Base-by-base conservation (phyloP, 208 protist genomes). In the Trypanosoma conorhini region DNA sequence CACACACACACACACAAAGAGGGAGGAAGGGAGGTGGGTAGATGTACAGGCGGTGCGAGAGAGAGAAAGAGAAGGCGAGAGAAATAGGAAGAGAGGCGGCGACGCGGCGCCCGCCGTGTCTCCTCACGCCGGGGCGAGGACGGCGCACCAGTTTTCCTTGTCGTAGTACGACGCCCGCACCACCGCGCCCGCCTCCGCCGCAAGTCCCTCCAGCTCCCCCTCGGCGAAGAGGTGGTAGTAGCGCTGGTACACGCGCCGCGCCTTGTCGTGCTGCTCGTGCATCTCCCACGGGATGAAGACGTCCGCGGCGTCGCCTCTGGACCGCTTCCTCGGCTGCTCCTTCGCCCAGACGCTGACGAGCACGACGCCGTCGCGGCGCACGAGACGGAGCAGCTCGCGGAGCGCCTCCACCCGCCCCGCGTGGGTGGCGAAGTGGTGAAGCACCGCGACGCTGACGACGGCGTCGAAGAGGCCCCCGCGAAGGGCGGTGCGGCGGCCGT, bases 271-370 rank as follows among this genome's bases (percentile, higher is more conserved):
- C 56, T 83, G 83, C 46, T 78, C 62, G 35, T 88, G 72, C 62
- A 86, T 73, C 72, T 90, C 78, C 86, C 89, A 93, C 31, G 62
- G 77, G 51, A 92, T 79, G 24, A 89, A 74, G 15, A 81, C 81
- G 67, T 91, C 86, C 3, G 89, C 83, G 15, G 79, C 83, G n/a
- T 75, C 83, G 55, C 38, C 68, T 24, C 77, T 73, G 40, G 80
- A 76, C 3, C 56, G 68, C 52, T 86, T 83, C 55, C 74, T 76
- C 9, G 74, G 60, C 62, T 86, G 81, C 70, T 94, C 88, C 26
- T 83, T 70, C 26, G 93, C 93, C 91, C 93, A 97, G 5, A 95
- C 90, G 56, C 92, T 95, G 57, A 97, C 77, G 19, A 97, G 85
- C 28, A 89, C 77, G 22, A 56, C 76, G 21, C 90, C 89, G 56